phyloP scores from a whole-genome alignment of 306 rosid genomes.

The Gynostemma pentaphyllum region DNA sequence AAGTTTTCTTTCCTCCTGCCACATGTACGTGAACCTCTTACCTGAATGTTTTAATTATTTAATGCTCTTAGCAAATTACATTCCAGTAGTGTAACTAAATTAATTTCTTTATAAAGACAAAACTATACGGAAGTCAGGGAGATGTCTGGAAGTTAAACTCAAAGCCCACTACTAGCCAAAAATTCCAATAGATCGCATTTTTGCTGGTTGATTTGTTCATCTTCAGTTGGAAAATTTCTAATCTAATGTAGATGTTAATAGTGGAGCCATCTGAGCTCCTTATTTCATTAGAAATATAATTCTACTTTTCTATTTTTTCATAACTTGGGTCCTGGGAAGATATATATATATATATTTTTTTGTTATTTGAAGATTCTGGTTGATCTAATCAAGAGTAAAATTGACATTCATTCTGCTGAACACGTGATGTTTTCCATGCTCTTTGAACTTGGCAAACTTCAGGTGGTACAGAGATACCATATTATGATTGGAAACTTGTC shows the following conservation, averaged over 20 bases:
- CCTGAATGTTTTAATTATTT: neutral
- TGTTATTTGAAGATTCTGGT: neutral
- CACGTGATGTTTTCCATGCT: neutral
- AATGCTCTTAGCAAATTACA: neutral
- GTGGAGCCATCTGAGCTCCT: neutral
- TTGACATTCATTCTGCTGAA: neutral
- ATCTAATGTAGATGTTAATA: neutral
- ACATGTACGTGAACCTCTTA: neutral
- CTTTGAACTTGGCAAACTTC: neutral
- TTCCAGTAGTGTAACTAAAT: neutral
- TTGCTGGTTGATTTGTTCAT: neutral
- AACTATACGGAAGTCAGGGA: neutral
- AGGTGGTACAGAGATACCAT: neutral
- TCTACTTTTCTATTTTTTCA: neutral
- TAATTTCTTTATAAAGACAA: neutral
- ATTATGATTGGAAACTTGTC: neutral
- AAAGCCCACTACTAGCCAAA: neutral
- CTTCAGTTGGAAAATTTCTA: neutral
- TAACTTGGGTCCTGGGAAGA: neutral
- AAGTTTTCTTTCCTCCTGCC: neutral
- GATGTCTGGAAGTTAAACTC: neutral
- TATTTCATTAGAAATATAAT: neutral
- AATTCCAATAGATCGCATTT: neutral
- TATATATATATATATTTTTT: neutral
- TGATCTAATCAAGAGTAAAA: neutral